Evolutionary conservation across 2,329 filamentous ascomycete genomes (phyloP).

Genomic region (Exophiala viscosa): DNA sequence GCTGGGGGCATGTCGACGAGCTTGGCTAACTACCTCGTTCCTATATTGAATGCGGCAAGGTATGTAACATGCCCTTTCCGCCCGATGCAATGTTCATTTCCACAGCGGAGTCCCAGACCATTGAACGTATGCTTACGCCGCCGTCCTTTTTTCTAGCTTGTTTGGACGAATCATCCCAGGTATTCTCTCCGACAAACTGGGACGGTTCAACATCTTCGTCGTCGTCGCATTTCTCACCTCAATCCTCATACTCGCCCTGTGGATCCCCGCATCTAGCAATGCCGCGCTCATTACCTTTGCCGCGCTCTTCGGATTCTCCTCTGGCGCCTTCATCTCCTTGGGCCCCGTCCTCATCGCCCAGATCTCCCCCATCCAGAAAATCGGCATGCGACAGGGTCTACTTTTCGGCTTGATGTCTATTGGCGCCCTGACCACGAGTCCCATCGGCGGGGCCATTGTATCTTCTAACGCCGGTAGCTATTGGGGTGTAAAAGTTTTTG

Average conservation of each 20-base stretch:
- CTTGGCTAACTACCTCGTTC: conserved; percentile 38
- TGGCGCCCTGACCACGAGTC: conserved; percentile 5
- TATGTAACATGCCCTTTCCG: no score
- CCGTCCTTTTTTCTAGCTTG: no score
- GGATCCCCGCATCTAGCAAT: conserved; percentile 52
- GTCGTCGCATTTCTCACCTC: conserved; percentile 38
- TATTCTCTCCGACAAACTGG: conserved; percentile 29
- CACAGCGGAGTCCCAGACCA: no score
- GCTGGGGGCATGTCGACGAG: conserved; percentile 19
- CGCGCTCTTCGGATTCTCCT: conserved; percentile 65
- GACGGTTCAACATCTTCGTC: conserved; percentile 25
- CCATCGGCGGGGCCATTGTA: conserved; percentile 11
- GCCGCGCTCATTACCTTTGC: conserved; percentile 61
- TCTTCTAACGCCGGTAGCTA: no score
- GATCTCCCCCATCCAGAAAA: conserved; percentile 7
- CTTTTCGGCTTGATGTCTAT: conserved; percentile 4
- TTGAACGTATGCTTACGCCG: no score
- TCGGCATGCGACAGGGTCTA: conserved; percentile 2
- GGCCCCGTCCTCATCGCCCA: conserved; percentile 47
- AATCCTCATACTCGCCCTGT: conserved; percentile 51
- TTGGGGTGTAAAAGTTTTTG: no score
- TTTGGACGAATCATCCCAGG: conserved; percentile 37
- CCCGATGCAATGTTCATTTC: no score
- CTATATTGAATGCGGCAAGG: conserved; percentile 50
- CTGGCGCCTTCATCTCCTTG: conserved; percentile 60